Evolutionary conservation across 306 rosid species (phyloP), one percentile per base, ranked within the genome.

Genomic region (Lathyrus sativus): DNA sequence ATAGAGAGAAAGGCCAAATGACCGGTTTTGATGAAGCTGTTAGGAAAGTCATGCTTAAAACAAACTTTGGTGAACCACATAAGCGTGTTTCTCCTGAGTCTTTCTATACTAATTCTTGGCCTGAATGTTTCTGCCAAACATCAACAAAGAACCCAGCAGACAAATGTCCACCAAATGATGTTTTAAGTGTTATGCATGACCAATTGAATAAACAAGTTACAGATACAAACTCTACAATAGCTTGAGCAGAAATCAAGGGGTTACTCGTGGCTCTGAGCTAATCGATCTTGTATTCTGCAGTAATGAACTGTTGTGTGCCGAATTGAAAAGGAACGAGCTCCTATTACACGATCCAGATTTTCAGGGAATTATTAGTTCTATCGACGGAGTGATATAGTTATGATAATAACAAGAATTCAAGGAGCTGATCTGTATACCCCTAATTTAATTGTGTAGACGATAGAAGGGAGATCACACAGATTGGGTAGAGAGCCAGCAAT

Each of bases 51-150:
- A 88, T 95, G 97, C 89, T 85, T 9, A 83, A 60, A 70, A 95
- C 97, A 2, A 89, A 80, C 82, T 91, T 90, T 44, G 97, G 99
- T 2, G 92, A 89, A 71, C 96, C 97, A 72, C 96, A 95, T 71
- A 83, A 90, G 76, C 85, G 97, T 19, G 72, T 88, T 33, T 8
- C 91, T 26, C 99, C 99, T 0, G 99, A 95, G 80, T 95, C 96
- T 26, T 84, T 95, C 86, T 95, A 95, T 72, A 95, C 99, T 38
- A 95, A 95, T 84, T 91, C 99, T 57, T 95, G 99, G 99, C 96
- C 96, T 19, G 99, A 95, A 74, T 95, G 99, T 80, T 95, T 95
- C 88, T 95, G 99, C 71, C 87, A 84, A 81, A 78, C 80, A 67
- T 73, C 95, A 60, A 63, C 97, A 0, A 44, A 73, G 83, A 84